Evolutionary conservation across 139 green algal genomes (phyloP).

Genomic region (Coelastrella sp.): DNA sequence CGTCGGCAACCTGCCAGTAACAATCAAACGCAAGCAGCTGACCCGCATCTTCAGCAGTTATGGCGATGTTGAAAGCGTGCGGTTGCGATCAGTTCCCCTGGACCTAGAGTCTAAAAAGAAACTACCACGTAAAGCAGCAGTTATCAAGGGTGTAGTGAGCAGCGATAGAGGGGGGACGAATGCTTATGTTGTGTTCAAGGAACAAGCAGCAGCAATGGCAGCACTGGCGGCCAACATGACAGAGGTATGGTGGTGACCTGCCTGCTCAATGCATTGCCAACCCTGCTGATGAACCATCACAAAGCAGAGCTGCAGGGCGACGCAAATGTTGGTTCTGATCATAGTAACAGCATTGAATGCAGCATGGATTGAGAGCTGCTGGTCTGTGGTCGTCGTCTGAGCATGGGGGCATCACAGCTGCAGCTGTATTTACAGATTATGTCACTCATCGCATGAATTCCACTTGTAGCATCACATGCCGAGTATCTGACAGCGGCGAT

Average conservation of each 20-base stretch:
- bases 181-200: conserved; percentile 89
- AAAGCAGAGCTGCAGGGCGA: background rate
- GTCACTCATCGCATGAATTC: too few relatives aligned
- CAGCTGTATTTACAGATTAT: too few relatives aligned
- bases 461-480: too few relatives aligned
- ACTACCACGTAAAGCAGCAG: conserved; percentile 67
- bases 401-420: too few relatives aligned
- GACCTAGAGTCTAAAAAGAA: conserved; percentile 27
- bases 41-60: conserved; percentile 73
- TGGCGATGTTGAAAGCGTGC: conserved; percentile 82
- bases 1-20: conserved; percentile 91
- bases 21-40: conserved; percentile 71
- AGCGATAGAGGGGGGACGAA: conserved; percentile 58
- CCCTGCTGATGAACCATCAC: too few relatives aligned
- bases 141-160: conserved; percentile 67
- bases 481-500: too few relatives aligned
- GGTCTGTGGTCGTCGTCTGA: too few relatives aligned
- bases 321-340: background rate
- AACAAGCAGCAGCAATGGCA: conserved; percentile 40
- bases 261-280: background rate
- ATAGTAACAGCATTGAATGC: too few relatives aligned
- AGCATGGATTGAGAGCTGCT: too few relatives aligned
- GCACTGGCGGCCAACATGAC: conserved; percentile 86
- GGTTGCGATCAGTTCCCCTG: conserved; percentile 84
- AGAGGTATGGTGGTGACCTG: conserved; percentile 44